Evolutionary conservation across 2,329 filamentous ascomycete species (phyloP).

Genomic region (Shiraia bambusicola): DNA sequence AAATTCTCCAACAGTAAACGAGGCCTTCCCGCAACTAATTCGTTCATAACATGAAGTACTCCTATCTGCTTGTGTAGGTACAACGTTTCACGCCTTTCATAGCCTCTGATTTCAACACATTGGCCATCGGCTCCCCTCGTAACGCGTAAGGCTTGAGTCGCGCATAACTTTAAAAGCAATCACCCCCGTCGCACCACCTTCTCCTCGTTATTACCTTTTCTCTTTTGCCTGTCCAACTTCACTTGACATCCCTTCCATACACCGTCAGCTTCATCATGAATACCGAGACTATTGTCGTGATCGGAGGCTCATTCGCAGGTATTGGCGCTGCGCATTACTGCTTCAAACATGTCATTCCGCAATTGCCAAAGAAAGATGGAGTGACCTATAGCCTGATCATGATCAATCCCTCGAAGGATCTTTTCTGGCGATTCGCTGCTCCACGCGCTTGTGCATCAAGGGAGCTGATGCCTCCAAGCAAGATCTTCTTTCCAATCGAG

Average conservation of each 20-base stretch:
- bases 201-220: constrained; percentile 9
- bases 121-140: constrained; percentile 19
- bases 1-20: too few relatives aligned
- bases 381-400: constrained; percentile 56
- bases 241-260: constrained; percentile 5
- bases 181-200: constrained; percentile 2
- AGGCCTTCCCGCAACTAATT: too few relatives aligned
- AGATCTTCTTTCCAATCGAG: constrained; percentile 55
- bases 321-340: constrained; percentile 41
- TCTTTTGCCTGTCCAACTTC: constrained; percentile 1
- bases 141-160: constrained; percentile 10
- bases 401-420: constrained; percentile 56
- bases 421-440: constrained; percentile 57
- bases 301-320: constrained; percentile 42
- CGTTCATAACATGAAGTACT: too few relatives aligned
- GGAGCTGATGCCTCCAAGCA: constrained; percentile 50
- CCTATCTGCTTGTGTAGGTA: not conserved
- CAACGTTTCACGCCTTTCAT: not conserved
- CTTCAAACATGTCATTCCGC: constrained; percentile 39
- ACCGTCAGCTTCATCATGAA: constrained; percentile 24
- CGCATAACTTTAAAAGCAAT: constrained; percentile 14
- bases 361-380: constrained; percentile 37
- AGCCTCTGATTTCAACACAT: not conserved
- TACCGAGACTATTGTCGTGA: constrained; percentile 40
- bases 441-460: constrained; percentile 57